phyloP scores from a whole-genome alignment of 495 filamentous ascomycete genomes.

The Neurospora sp. region DNA sequence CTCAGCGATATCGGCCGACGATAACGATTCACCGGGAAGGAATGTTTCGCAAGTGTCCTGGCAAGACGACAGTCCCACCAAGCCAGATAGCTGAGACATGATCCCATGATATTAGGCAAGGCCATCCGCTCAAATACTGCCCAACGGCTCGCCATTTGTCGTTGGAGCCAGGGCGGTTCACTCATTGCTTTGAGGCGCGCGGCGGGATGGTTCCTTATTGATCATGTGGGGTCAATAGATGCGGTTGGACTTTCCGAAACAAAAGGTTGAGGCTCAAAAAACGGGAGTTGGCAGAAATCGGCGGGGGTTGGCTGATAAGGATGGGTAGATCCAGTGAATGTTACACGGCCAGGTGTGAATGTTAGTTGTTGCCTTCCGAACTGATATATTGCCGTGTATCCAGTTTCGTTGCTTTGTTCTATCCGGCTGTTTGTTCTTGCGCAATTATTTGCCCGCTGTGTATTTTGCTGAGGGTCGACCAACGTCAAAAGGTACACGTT shows the following conservation, averaged over 20 bases:
- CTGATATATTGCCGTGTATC: background rate
- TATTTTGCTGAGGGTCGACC: background rate
- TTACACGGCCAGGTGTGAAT: background rate
- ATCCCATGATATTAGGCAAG: background rate
- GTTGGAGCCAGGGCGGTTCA: background rate
- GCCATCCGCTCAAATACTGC: background rate
- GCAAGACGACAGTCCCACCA: background rate
- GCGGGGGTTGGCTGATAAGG: background rate
- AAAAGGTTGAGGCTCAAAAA: background rate
- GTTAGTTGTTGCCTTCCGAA: background rate
- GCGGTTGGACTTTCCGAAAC: background rate
- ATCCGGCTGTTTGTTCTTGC: background rate
- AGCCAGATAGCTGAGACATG: background rate
- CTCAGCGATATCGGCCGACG: background rate
- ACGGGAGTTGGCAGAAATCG: background rate
- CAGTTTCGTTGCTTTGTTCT: background rate
- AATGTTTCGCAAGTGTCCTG: background rate
- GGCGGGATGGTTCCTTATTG: background rate
- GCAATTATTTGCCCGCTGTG: background rate
- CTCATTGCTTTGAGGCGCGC: background rate
- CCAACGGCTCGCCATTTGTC: background rate
- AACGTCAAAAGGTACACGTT: background rate
- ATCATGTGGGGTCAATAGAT: background rate
- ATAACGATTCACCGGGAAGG: background rate
- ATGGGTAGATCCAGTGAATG: background rate